Evolutionary conservation across 2,329 filamentous ascomycete species (phyloP), one percentile per base, ranked within the genome.

Genomic region (Calonectria honghensis): DNA sequence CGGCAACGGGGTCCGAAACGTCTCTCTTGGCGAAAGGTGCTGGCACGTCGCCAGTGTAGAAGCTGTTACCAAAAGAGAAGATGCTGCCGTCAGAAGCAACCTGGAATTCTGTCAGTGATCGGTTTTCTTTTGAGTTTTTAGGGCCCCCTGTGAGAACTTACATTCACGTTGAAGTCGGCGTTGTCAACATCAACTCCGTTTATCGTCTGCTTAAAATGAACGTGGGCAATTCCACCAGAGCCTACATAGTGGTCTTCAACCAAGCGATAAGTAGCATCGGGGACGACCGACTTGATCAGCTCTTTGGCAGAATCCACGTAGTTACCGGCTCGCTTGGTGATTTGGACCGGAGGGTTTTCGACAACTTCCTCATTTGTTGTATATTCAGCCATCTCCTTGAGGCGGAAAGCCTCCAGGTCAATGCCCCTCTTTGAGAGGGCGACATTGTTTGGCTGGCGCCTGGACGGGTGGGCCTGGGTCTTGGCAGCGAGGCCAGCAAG

Each of bases 181-280:
- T 92, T 92, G 77, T 92, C 91, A 73, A 93, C 88, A 74, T 92
- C 91, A 31, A 92, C 80, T 1, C 88, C 90, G 69, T 91, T 89
- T 9, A 86, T 84, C 0, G 90, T 92, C 83, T 92, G 91, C 82
- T 89, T 90, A 80, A 92, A 91, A 81, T 91, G 87, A 76, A 91
- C 89, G 78, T 92, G 91, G 0, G 86, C 86, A 73, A 92, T 85
- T 11, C 90, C 90, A 69, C 91, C 91, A 59, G 78, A 82, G n/a
- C 90, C 87, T 14, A 89, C 84, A 65, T 92, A 92, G 77, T 88
- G 86, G 78, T 91, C 90, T 0, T 86, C 80, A 0, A 88, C 87
- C 9, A 90, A 75, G 27, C 90, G 89, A 82, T 91, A 92, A 29
- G 84, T 81, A 4, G 83, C 83, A 20, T 80, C 79, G 1, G 86